These are phyloP conservation scores for Artemisia tridentata DNA, from an alignment of 129 eudicot species.

Conservation along the genomic window DNA sequence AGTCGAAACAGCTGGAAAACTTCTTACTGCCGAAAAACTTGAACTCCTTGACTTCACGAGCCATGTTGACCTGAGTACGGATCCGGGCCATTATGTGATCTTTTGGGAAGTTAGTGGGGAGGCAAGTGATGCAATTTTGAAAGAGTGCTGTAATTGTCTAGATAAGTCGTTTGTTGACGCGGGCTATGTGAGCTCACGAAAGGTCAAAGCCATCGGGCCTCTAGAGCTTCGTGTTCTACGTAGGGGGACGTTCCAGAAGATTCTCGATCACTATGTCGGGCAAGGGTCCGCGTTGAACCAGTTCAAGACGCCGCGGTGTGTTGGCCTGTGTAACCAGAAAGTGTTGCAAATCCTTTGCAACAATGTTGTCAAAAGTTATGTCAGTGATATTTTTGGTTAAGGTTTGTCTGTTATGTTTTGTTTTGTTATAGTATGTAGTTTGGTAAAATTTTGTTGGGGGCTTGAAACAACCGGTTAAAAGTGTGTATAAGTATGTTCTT, in stretches of 20 bases:
- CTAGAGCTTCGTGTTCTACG: conserved; percentile 59
- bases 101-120: conserved; percentile 46
- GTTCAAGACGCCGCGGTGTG: conserved; percentile 88
- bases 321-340: conserved; percentile 38
- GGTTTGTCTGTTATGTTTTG: not conserved
- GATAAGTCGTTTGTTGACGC: conserved; percentile 73
- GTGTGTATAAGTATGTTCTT: conserved; percentile 3
- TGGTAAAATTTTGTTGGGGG: not conserved
- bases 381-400: conserved; percentile 54
- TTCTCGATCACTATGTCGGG: conserved; percentile 54
- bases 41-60: conserved; percentile 66
- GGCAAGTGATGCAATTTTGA: conserved; percentile 42
- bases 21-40: conserved; percentile 37
- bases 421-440: not conserved
- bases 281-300: conserved; percentile 73
- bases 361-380: conserved; percentile 58
- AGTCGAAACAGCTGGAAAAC: conserved; percentile 66
- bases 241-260: conserved; percentile 72
- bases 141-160: conserved; percentile 73
- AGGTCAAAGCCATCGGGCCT: conserved; percentile 56
- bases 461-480: conserved; percentile 8
- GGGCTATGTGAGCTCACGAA: conserved; percentile 70
- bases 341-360: conserved; percentile 60
- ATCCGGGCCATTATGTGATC: conserved; percentile 72
- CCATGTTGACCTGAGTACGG: conserved; percentile 52